phyloP scores from a whole-genome alignment of 2,329 filamentous ascomycete species.

The Penicillium capsulatum region DNA sequence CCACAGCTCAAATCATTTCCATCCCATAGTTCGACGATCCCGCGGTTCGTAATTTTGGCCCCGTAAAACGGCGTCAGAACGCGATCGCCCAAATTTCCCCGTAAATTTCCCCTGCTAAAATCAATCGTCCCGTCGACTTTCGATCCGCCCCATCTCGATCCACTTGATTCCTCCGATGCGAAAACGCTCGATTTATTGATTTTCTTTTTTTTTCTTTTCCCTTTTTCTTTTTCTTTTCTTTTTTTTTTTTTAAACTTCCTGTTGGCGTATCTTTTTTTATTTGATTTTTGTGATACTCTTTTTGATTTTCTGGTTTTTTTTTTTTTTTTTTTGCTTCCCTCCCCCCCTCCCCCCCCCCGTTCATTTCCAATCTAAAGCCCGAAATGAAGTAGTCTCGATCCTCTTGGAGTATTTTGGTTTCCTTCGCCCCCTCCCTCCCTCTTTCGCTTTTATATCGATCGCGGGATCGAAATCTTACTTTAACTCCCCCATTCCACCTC shows the following conservation, averaged over 20 bases:
- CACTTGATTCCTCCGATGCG: slow-evolving; percentile 17
- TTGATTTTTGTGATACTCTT: too few species aligned
- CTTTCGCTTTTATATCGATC: slow-evolving; percentile 15
- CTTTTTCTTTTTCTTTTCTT: slow-evolving; percentile 6
- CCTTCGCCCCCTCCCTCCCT: not conserved
- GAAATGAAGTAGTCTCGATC: slow-evolving; percentile 24
- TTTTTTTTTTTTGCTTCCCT: not conserved
- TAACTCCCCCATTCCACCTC: slow-evolving; percentile 15
- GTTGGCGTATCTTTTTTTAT: slow-evolving; percentile 4
- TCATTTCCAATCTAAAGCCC: slow-evolving; percentile 21
- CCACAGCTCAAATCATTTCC: too few species aligned
- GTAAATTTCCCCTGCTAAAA: slow-evolving; percentile 1
- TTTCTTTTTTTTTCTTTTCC: slow-evolving; percentile 1
- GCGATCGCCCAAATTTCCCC: not conserved
- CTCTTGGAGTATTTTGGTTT: slow-evolving; percentile 4
- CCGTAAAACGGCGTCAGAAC: too few species aligned
- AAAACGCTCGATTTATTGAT: slow-evolving; percentile 5
- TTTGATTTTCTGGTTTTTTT: slow-evolving; percentile 3
- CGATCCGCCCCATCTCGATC: slow-evolving; percentile 17
- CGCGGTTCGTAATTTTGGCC: slow-evolving; percentile 14
- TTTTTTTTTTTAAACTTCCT: slow-evolving; percentile 14
- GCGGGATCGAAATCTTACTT: slow-evolving; percentile 17
- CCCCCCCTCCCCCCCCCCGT: slow-evolving; percentile 8
- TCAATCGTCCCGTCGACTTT: slow-evolving; percentile 2
- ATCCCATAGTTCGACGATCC: slow-evolving; percentile 21